phyloP scores from a whole-genome alignment of 805 yeast species.

The Blastobotrys muscicola region DNA sequence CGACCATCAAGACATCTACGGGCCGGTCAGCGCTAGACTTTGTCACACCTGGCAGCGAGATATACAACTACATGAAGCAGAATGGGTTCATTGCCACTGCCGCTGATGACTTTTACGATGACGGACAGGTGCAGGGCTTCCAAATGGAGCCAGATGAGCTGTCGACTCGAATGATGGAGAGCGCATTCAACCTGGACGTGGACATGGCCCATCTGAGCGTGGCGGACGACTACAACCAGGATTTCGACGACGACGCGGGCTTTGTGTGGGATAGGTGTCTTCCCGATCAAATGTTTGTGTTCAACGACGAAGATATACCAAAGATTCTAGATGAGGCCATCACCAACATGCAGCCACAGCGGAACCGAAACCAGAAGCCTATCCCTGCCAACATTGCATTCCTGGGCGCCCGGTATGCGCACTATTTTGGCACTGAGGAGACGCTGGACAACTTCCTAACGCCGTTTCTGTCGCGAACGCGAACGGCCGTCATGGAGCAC shows the following conservation, averaged over 20 bases:
- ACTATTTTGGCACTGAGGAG: constrained; percentile 26
- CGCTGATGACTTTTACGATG: constrained; percentile 20
- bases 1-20: constrained; percentile 31
- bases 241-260: constrained; percentile 14
- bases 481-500: constrained; percentile 24
- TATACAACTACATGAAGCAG: constrained; percentile 46
- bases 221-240: constrained; percentile 12
- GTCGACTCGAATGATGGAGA: constrained; percentile 20
- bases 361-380: constrained; percentile 30
- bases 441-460: constrained; percentile 24
- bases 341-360: constrained; percentile 27
- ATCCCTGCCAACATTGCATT: constrained; percentile 35
- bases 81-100: constrained; percentile 17
- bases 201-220: constrained; percentile 19
- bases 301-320: constrained; percentile 29
- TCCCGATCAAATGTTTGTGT: constrained; percentile 33
- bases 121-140: constrained; percentile 11
- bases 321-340: constrained; percentile 30
- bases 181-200: constrained; percentile 25
- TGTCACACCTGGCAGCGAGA: constrained; percentile 45
- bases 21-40: constrained; percentile 46
- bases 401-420: constrained; percentile 32
- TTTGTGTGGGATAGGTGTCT: constrained; percentile 34
- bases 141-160: constrained; percentile 13
- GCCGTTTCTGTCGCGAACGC: constrained; percentile 27